Evolutionary conservation across 129 eudicot species (phyloP).

Genomic region (Ambrosia trifida): DNA sequence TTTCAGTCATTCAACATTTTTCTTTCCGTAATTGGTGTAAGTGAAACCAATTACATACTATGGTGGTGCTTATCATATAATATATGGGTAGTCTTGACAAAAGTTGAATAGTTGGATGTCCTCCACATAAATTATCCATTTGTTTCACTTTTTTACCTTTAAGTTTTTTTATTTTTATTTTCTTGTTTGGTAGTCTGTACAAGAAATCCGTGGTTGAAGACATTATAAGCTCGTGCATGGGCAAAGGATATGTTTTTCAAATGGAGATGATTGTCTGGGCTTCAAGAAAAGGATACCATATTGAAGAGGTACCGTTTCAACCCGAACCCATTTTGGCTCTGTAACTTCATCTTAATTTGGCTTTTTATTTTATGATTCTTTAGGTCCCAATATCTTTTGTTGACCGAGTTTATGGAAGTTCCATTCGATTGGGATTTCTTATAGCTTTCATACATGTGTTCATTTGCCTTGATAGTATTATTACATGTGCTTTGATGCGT

Average conservation of each 20-base stretch:
- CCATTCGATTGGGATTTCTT: neutral
- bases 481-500: too few relatives aligned
- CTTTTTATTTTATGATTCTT: neutral
- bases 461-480: too few relatives aligned
- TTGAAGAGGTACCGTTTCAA: constrained; percentile 64
- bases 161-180: neutral
- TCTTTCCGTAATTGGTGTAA: too few relatives aligned
- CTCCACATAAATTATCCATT: neutral
- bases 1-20: neutral
- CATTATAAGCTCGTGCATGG: constrained; percentile 74
- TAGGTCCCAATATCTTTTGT: constrained; percentile 94
- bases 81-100: neutral
- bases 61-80: too few relatives aligned
- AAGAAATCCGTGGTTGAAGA: constrained; percentile 87
- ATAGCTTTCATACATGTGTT: neutral
- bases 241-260: constrained; percentile 86
- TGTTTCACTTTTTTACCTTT: neutral
- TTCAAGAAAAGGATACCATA: constrained; percentile 85
- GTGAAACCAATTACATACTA: too few relatives aligned
- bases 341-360: neutral
- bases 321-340: neutral
- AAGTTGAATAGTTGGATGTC: neutral
- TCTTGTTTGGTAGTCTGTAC: constrained; percentile 56
- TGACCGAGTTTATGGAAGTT: constrained; percentile 72
- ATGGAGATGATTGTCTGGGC: constrained; percentile 97